These are phyloP conservation scores for Ophiocordyceps robertsii DNA, from an alignment of 2,329 filamentous ascomycete genomes.

Conservation along the genomic window DNA sequence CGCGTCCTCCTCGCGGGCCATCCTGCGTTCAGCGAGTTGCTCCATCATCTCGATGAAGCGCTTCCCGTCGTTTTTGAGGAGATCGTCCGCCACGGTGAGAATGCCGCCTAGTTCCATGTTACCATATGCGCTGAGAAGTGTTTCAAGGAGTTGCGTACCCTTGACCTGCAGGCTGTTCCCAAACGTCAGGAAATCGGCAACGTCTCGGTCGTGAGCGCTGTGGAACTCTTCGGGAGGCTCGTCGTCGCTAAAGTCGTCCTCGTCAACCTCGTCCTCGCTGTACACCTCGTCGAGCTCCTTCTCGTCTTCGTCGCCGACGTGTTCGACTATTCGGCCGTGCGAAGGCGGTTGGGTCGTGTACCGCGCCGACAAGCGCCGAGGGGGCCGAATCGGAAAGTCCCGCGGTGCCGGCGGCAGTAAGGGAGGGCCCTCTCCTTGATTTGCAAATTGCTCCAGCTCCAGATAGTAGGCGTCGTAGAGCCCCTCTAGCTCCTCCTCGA, in stretches of 20 bases:
- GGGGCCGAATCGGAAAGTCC: slow-evolving; percentile 45
- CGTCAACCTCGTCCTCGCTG: slow-evolving; percentile 40
- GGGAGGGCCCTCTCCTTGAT: slow-evolving; percentile 59
- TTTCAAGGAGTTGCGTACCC: slow-evolving; percentile 40
- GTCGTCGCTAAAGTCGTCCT: slow-evolving; percentile 51
- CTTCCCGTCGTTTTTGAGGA: slow-evolving; percentile 97
- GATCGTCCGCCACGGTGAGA: slow-evolving; percentile 93
- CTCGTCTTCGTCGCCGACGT: slow-evolving; percentile 42
- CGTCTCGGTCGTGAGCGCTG: slow-evolving; percentile 46
- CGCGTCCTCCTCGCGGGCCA: slow-evolving; percentile 91
- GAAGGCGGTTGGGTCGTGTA: slow-evolving; percentile 57
- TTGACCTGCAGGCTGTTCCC: slow-evolving; percentile 95
- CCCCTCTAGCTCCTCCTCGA: slow-evolving; percentile 94
- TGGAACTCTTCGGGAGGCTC: slow-evolving; percentile 58
- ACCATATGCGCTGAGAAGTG: slow-evolving; percentile 29
- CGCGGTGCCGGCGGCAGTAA: slow-evolving; percentile 33
- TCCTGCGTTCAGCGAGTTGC: slow-evolving; percentile 88
- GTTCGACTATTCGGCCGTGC: slow-evolving; percentile 59
- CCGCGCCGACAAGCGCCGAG: slow-evolving; percentile 42
- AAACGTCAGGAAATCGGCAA: slow-evolving; percentile 90
- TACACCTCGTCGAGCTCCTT: slow-evolving; percentile 38
- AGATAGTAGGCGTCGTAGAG: slow-evolving; percentile 98
- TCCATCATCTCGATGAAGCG: slow-evolving; percentile 99
- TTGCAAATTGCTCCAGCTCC: slow-evolving; percentile 93
- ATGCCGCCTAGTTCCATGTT: slow-evolving; percentile 67